Base-by-base conservation (phyloP, 805 yeast genomes). In the Wickerhamomyces chaumierensis region DNA sequence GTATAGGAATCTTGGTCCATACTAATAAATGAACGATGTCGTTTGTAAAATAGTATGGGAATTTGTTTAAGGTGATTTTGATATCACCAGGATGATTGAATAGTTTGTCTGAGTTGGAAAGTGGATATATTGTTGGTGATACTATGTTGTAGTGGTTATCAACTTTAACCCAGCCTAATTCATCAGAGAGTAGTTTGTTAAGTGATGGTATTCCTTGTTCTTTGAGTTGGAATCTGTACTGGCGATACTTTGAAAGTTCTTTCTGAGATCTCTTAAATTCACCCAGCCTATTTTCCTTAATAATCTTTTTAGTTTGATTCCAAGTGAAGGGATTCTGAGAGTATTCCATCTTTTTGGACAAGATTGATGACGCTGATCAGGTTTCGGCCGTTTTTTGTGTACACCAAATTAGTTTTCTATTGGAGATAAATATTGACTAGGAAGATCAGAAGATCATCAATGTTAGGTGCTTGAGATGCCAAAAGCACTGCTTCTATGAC, bases 1-100 rank as follows among this genome's bases (percentile, higher is more conserved):
- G 39, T 39, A 82, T 67, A 13, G 63, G 64, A 16, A 70, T 57
- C 49, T 80, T 80, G 2, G 79, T 66, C 90, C 92, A 82, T 2
- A 78, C 66, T 34, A 83, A 69, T 14, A 81, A 51, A 55, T 81
- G 90, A 5, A 58, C 55, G 4, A 79, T 66, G 33, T 63, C 64
- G 0, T 52, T 44, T 29, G 67, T 75, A 43, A 79, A 71, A 47
- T 70, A 67, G 58, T 82, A 82, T 0, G 87, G 87, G 57, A 78
- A 82, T 43, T 75, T 77, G 52, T 82, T 82, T 19, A 51, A 41
- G 7, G 74, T 57, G 25, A 77, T 60, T 33, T 61, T 53, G 25
- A 58, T 54, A 27, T 70, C 69, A 11, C 42, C 41, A 6, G 58
- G 51, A 15, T 49, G 37, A 1, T 51, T 41, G 40, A 62, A 54